phyloP scores from a whole-genome alignment of 306 rosid species.

The Ammopiptanthus mongolicus region DNA sequence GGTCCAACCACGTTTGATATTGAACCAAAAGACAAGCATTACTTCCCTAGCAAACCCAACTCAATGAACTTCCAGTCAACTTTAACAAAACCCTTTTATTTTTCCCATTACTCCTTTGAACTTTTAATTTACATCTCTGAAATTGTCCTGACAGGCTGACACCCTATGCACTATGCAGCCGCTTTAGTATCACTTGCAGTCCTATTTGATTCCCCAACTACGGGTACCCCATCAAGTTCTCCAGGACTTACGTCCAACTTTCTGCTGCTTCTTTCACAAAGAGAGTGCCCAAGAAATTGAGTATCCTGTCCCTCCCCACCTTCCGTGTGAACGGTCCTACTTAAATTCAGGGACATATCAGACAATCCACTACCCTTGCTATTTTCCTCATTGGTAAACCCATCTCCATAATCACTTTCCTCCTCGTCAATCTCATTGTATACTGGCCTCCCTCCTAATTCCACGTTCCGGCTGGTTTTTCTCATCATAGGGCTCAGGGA shows the following conservation, averaged over 20 bases:
- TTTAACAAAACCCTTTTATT: neutral
- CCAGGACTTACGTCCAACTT: conserved; percentile 37
- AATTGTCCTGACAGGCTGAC: neutral
- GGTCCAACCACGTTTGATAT: neutral
- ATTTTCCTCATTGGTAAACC: conserved; percentile 21
- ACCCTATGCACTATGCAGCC: neutral
- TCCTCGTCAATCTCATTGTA: conserved; percentile 33
- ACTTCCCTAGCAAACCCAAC: neutral
- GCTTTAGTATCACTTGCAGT: neutral
- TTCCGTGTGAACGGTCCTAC: conserved; percentile 32
- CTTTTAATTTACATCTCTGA: conserved; percentile 1
- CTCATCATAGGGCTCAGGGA: conserved; percentile 41
- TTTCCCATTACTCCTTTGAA: neutral
- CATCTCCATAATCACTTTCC: conserved; percentile 30
- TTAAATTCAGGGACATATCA: conserved; percentile 33
- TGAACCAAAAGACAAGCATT: neutral
- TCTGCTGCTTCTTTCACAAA: conserved; percentile 38
- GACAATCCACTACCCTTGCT: conserved; percentile 33
- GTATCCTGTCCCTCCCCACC: conserved; percentile 29
- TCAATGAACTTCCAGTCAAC: neutral
- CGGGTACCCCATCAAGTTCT: conserved; percentile 26
- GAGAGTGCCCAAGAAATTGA: conserved; percentile 22
- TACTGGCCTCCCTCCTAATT: conserved; percentile 33
- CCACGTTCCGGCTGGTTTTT: conserved; percentile 31
- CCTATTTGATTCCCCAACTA: conserved; percentile 31